Base-by-base conservation (phyloP, 164 flowering plant species). In the Annona cherimola region DNA sequence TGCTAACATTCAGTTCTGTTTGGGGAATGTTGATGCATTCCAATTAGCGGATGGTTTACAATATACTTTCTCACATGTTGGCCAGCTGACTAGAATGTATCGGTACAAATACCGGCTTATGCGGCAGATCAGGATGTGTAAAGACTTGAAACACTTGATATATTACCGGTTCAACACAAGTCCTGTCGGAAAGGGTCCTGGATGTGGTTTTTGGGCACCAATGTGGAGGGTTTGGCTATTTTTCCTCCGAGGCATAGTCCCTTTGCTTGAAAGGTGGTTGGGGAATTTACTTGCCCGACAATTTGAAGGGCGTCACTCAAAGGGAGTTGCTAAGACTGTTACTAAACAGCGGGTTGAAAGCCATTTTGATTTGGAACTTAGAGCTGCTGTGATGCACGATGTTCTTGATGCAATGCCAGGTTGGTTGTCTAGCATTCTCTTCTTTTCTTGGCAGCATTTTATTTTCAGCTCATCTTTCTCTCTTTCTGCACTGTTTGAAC, bases 341-440 rank as follows among this genome's bases (percentile, higher is more conserved):
- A 96, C 99, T 0, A 96, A 96, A 79, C 99, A 96, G 61, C 94
- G 99, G 72, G 99, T 96, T 73, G 99, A 96, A 75, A 93, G 98
- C 74, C 99, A 96, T 79, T 96, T 96, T 74, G 99, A 96, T 75
- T 83, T 96, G 86, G 99, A 96, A 85, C 98, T 96, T 74, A 91
- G 99, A 66, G 99, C 99, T 76, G 99, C 99, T 78, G 99, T 96
- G 39, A 96, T 96, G 99, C 99, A 96, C 79, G 99, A 96, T 80
- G 97, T 93, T 71, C 94, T 96, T 81, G 99, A 96, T 86, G 99
- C 99, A 45, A 96, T 96, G 99, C 99, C 99, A 78, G 98, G 98
- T 87, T 43, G 74, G 65, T 18, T 35, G 45, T 4, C 50, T 1
- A 26, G 46, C 61, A n/a, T n/a, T n/a, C n/a, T n/a, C n/a, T n/a